Percentiles rank a stretch among this genome's conserved stretches.
These are phyloP conservation scores for Polychytrium aggregatum DNA, from an alignment of 192 early-diverging fungal genomes.

Conservation along the genomic window DNA sequence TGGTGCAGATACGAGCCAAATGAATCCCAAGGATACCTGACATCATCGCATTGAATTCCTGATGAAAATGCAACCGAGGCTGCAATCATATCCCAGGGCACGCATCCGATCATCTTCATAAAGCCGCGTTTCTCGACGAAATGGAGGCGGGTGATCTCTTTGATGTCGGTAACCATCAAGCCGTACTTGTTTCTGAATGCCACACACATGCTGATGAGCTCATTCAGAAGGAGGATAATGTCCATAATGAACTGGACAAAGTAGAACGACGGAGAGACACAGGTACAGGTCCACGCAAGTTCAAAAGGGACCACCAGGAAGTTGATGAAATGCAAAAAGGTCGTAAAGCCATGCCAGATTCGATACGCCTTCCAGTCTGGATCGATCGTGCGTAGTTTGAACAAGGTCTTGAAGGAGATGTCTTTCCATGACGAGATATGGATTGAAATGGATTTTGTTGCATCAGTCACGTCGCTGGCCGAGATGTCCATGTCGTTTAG, in stretches of 20 bases:
- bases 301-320: slow-evolving; percentile 3
- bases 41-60: background rate
- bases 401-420: too few relatives aligned
- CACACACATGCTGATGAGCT: background rate
- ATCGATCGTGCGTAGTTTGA: too few relatives aligned
- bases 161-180: slow-evolving; percentile 2
- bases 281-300: slow-evolving; percentile 8
- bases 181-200: slow-evolving; percentile 6
- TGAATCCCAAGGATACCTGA: slow-evolving; percentile 1
- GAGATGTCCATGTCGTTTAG: too few relatives aligned
- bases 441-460: too few relatives aligned
- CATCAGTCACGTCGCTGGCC: too few relatives aligned
- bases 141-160: slow-evolving; percentile 1
- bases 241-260: slow-evolving; percentile 4
- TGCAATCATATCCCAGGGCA: slow-evolving; percentile 7
- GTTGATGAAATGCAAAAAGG: slow-evolving; percentile 6
- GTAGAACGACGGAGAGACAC: background rate
- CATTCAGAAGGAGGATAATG: background rate
- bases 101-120: background rate
- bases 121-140: background rate
- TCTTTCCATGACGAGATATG: too few relatives aligned
- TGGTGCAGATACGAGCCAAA: too few relatives aligned
- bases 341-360: too few relatives aligned
- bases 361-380: too few relatives aligned
- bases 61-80: background rate